Percentiles rank a stretch among this genome's conserved stretches.
Conservation (phyloP, 805 yeast genomes). For the Cyberlindnera euphorbiiphila region DNA sequence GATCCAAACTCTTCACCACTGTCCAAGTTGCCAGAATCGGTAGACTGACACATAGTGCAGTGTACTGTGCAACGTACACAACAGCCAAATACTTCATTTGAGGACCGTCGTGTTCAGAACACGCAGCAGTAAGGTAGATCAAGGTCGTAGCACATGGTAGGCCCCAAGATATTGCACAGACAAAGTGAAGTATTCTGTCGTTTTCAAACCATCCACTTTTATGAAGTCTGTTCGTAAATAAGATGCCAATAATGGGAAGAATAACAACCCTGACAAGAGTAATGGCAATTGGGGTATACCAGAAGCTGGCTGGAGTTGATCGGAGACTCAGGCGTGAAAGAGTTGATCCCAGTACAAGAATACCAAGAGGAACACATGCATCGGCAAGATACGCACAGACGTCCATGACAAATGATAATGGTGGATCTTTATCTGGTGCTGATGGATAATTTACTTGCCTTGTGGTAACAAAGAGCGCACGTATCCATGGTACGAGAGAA, state of each 20-base stretch:
- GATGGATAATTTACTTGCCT: slow-evolving; percentile 42
- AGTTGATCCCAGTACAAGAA: slow-evolving; percentile 82
- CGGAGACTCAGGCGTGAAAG: slow-evolving; percentile 68
- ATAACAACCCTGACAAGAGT: slow-evolving; percentile 59
- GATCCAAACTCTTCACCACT: no score
- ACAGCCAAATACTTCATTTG: slow-evolving; percentile 24
- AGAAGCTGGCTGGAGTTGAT: slow-evolving; percentile 32
- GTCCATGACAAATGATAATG: slow-evolving; percentile 86
- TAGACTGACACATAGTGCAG: not conserved
- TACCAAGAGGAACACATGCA: slow-evolving; percentile 89
- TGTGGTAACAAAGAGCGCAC: slow-evolving; percentile 61
- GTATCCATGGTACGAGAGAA: slow-evolving; percentile 85
- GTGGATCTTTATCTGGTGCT: slow-evolving; percentile 88
- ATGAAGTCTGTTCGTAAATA: slow-evolving; percentile 4
- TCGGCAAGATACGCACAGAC: slow-evolving; percentile 73
- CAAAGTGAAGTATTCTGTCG: slow-evolving; percentile 61
- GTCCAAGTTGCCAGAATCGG: not conserved
- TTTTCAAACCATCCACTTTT: slow-evolving; percentile 60
- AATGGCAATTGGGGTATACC: slow-evolving; percentile 51
- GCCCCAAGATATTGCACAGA: slow-evolving; percentile 71
- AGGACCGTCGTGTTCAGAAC: slow-evolving; percentile 7
- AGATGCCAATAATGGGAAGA: slow-evolving; percentile 72
- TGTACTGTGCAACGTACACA: slow-evolving; percentile 18
- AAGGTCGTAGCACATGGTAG: slow-evolving; percentile 88
- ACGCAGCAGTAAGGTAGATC: slow-evolving; percentile 73